phyloP scores from a whole-genome alignment of 2,329 filamentous ascomycete genomes.

The Coleophoma cylindrospora region DNA sequence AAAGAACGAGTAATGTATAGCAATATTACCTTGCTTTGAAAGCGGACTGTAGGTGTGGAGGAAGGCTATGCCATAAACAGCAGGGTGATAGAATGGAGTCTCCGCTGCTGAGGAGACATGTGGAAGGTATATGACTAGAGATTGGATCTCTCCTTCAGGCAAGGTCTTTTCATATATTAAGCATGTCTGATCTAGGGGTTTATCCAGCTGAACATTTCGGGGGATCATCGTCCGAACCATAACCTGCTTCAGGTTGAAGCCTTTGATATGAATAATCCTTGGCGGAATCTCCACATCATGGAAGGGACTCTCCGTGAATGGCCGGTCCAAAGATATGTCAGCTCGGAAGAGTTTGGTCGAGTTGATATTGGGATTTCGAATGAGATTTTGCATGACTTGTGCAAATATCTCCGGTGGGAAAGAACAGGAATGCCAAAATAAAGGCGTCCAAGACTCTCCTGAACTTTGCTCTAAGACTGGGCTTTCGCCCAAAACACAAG shows the following conservation, averaged over 20 bases:
- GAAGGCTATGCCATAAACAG: slow-evolving; percentile 69
- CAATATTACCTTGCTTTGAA: slow-evolving; percentile 43
- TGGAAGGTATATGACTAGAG: slow-evolving; percentile 72
- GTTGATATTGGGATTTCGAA: slow-evolving; percentile 76
- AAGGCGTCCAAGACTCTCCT: slow-evolving; percentile 43
- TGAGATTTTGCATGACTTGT: slow-evolving; percentile 66
- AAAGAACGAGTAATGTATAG: slow-evolving; percentile 57
- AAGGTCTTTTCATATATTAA: slow-evolving; percentile 51
- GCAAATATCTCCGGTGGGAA: slow-evolving; percentile 61
- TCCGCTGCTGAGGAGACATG: slow-evolving; percentile 57
- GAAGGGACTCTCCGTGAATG: slow-evolving; percentile 25
- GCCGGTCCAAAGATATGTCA: slow-evolving; percentile 60
- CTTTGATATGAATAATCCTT: slow-evolving; percentile 38
- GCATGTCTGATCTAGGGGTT: slow-evolving; percentile 76
- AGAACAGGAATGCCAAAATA: slow-evolving; percentile 51
- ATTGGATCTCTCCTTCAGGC: slow-evolving; percentile 28
- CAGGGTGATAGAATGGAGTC: slow-evolving; percentile 85
- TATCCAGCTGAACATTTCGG: slow-evolving; percentile 72
- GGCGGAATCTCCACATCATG: slow-evolving; percentile 25
- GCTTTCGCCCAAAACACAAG: slow-evolving; percentile 24
- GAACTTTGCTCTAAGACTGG: slow-evolving; percentile 30
- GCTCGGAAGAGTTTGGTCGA: slow-evolving; percentile 74
- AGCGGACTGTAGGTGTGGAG: slow-evolving; percentile 58
- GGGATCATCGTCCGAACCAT: slow-evolving; percentile 77
- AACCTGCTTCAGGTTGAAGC: slow-evolving; percentile 49